Evolutionary conservation across 116 monocot species (phyloP).

Genomic region (Phalaenopsis hybrid): DNA sequence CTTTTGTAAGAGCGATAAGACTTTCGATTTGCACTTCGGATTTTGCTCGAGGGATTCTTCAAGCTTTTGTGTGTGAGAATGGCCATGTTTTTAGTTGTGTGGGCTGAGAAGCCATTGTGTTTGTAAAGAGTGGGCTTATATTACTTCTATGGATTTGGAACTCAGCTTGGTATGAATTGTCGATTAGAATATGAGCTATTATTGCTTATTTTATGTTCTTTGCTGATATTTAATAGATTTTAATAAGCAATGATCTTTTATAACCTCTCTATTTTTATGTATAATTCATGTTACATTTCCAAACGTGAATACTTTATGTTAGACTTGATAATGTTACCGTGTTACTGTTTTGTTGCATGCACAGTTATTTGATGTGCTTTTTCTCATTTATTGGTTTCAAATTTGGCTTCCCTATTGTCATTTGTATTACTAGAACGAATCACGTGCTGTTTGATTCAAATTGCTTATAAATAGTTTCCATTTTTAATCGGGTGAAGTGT

Average conservation of each 20-base stretch:
- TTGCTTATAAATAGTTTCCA: neutral
- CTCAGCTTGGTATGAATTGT: neutral
- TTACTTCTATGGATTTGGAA: neutral
- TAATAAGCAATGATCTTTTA: too few species aligned
- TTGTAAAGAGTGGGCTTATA: neutral
- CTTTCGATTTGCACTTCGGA: neutral
- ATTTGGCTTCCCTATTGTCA: neutral
- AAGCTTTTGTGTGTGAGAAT: slow-evolving; percentile 6
- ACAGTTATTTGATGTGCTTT: too few species aligned
- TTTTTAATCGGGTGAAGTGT: too few species aligned
- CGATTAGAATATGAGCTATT: neutral
- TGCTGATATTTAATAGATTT: neutral
- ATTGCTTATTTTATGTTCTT: neutral
- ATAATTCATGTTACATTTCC: neutral
- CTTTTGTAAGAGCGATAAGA: neutral
- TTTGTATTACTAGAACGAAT: neutral
- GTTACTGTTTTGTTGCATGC: too few species aligned
- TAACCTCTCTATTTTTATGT: too few species aligned
- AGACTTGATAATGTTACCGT: neutral
- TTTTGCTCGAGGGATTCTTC: neutral
- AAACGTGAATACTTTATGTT: neutral
- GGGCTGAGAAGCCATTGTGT: neutral
- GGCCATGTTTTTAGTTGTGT: neutral
- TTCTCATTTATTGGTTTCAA: too few species aligned
- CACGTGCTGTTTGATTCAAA: neutral